Conservation (phyloP, 306 rosid genomes). For the Albizia julibrissin region DNA sequence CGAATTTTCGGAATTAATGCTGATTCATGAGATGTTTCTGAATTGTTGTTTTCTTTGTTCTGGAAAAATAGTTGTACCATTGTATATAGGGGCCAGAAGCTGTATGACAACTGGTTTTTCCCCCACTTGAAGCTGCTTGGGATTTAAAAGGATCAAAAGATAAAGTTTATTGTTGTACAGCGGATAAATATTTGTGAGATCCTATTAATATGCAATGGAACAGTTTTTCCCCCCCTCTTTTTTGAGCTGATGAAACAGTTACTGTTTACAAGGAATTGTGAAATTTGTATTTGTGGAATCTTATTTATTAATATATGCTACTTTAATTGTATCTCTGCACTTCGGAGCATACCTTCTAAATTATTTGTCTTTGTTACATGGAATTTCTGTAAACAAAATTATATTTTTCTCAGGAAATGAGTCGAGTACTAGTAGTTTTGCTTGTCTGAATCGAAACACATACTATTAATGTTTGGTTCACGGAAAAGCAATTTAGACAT, state of each 20-base stretch:
- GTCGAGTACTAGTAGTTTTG: background rate
- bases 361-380: too few species aligned
- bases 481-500: background rate
- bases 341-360: too few species aligned
- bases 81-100: conserved; percentile 67
- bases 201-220: background rate
- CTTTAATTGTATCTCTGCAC: background rate
- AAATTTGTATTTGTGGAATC: background rate
- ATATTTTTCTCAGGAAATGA: background rate
- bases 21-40: conserved; percentile 54
- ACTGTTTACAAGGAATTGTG: background rate
- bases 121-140: conserved; percentile 39
- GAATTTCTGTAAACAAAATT: too few species aligned
- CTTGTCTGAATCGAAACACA: background rate
- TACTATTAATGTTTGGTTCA: background rate
- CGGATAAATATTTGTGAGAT: conserved; percentile 39
- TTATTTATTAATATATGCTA: background rate
- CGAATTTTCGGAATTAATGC: conserved; percentile 95
- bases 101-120: conserved; percentile 40
- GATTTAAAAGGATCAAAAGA: conserved; percentile 57
- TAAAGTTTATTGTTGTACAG: conserved; percentile 74
- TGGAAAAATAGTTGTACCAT: conserved; percentile 41
- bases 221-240: background rate
- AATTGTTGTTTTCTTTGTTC: conserved; percentile 46
- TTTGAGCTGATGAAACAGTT: background rate